These are phyloP conservation scores for Cyphellophora attinorum DNA, from an alignment of 2,329 filamentous ascomycete genomes.

Conservation along the genomic window DNA sequence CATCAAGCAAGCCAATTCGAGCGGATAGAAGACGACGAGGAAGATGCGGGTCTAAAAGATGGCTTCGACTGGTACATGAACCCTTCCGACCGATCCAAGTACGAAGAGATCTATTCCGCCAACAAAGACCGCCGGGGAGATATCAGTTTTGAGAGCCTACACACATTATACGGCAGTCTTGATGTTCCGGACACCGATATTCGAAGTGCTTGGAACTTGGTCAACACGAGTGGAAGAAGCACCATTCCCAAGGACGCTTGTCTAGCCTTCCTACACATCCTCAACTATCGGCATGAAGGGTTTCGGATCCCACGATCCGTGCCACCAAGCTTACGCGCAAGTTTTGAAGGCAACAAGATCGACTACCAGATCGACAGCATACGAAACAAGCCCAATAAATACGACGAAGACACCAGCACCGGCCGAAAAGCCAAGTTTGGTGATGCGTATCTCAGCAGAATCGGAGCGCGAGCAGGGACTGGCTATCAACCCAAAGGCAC, in stretches of 20 bases:
- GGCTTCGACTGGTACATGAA: conserved; percentile 99
- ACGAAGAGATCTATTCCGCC: conserved; percentile 94
- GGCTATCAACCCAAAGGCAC: conserved; percentile 68
- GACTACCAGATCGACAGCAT: conserved; percentile 86
- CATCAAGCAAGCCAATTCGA: conserved; percentile 62
- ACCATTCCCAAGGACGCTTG: conserved; percentile 91
- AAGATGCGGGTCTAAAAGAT: conserved; percentile 77
- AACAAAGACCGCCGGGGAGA: conserved; percentile 82
- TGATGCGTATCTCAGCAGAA: conserved; percentile 85
- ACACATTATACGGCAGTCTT: conserved; percentile 52
- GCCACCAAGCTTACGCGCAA: conserved; percentile 78
- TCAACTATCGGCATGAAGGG: conserved; percentile 91
- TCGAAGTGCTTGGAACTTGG: conserved; percentile 89
- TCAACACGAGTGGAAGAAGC: conserved; percentile 77
- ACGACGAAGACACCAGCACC: conserved; percentile 70
- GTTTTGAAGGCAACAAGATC: conserved; percentile 92
- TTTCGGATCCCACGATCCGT: conserved; percentile 88
- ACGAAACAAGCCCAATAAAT: conserved; percentile 44
- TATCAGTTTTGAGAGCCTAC: conserved; percentile 31
- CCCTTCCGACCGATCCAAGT: conserved; percentile 80
- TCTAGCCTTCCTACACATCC: conserved; percentile 89
- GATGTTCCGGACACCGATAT: conserved; percentile 67
- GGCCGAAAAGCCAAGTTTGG: conserved; percentile 96
- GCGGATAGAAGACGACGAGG: conserved; percentile 64
- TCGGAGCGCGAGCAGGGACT: conserved; percentile 67